Percentiles rank a stretch among this genome's conserved stretches.
These are phyloP conservation scores for Herpetospermum pedunculosum DNA, from an alignment of 306 rosid genomes.

Conservation along the genomic window DNA sequence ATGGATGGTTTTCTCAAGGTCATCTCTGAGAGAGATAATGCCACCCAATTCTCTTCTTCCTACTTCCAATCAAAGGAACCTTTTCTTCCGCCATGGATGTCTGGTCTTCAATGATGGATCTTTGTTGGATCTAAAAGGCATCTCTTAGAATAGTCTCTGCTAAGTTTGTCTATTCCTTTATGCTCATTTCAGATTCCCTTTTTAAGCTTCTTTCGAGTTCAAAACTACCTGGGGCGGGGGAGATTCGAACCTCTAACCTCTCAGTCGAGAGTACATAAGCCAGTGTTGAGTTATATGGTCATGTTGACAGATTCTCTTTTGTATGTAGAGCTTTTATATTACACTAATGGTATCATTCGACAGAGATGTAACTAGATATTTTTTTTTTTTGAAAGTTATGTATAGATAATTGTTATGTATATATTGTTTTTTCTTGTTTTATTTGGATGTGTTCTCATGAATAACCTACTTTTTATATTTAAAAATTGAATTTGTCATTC, in stretches of 20 bases:
- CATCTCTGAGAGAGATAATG: constrained; percentile 41
- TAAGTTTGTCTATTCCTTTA: background rate
- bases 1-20: constrained; percentile 33
- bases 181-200: background rate
- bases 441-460: background rate
- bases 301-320: no score
- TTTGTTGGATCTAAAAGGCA: background rate
- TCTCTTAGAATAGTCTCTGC: background rate
- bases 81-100: constrained; percentile 50
- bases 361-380: no score
- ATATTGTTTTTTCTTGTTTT: background rate
- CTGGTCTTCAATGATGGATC: constrained; percentile 2
- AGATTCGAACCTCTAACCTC: background rate
- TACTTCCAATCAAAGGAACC: constrained; percentile 17
- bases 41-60: constrained; percentile 22
- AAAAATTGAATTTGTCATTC: no score
- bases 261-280: no score
- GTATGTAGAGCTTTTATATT: no score
- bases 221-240: no score
- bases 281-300: no score
- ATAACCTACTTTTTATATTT: background rate
- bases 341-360: no score
- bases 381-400: no score
- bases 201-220: no score
- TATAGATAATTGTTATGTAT: background rate